Evolutionary conservation across 148 eudicot genomes (phyloP).

Genomic region (Rhododendron vialii): DNA sequence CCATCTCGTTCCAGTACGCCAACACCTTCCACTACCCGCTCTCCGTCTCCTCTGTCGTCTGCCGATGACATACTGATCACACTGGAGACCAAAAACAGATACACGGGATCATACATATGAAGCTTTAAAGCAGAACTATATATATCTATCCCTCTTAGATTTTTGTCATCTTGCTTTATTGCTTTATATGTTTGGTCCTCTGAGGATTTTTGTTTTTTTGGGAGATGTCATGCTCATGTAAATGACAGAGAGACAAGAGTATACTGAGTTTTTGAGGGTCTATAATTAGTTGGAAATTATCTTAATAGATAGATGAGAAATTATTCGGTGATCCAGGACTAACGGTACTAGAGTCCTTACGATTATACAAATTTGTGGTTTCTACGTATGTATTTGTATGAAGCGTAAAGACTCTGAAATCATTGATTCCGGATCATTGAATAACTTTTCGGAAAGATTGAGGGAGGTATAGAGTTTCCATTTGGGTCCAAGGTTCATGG

Average conservation of each 20-base stretch:
- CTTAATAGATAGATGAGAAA: not conserved
- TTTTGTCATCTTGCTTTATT: conserved; percentile 8
- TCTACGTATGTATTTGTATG: not conserved
- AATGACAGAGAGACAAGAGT: not conserved
- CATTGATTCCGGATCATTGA: not conserved
- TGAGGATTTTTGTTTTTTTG: not conserved
- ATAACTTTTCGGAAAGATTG: not conserved
- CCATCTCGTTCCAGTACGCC: conserved; percentile 70
- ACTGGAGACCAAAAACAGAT: not conserved
- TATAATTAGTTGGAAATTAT: not conserved
- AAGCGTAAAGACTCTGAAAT: not conserved
- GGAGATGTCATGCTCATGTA: not conserved
- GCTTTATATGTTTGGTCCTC: conserved; percentile 1
- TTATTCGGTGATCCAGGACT: not conserved
- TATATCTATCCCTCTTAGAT: not conserved
- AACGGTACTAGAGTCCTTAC: not conserved
- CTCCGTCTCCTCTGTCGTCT: conserved; percentile 43
- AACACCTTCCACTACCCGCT: conserved; percentile 69
- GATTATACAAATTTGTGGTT: not conserved
- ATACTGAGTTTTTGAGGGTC: not conserved
- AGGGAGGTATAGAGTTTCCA: not conserved
- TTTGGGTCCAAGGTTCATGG: not conserved
- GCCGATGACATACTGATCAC: conserved; percentile 9
- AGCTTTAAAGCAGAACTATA: not conserved
- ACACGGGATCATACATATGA: not conserved